Conservation (phyloP, 1,139 yeast species). For the Pichia sp. region DNA sequence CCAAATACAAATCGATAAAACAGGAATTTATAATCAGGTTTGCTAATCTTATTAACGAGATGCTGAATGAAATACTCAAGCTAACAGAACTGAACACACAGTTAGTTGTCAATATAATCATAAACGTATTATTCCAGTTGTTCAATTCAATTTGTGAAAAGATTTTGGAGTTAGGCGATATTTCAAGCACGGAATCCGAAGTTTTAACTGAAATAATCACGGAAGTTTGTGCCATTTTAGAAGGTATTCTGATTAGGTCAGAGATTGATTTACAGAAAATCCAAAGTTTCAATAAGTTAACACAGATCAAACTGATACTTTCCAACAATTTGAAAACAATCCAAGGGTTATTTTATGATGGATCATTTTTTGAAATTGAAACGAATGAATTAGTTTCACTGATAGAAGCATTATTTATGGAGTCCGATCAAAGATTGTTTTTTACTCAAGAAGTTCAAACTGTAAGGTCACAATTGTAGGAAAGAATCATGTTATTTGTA, state of each 20-base stretch:
- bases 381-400: constrained; percentile 58
- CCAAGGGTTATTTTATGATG: constrained; percentile 61
- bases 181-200: constrained; percentile 24
- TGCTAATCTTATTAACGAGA: constrained; percentile 2
- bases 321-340: constrained; percentile 58
- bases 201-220: constrained; percentile 15
- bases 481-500: no score
- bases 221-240: constrained; percentile 7
- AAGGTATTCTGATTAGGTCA: background rate
- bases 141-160: constrained; percentile 14
- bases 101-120: constrained; percentile 12
- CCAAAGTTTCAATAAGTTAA: constrained; percentile 33
- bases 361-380: constrained; percentile 62
- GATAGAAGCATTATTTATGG: constrained; percentile 59
- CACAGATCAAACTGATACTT: constrained; percentile 38
- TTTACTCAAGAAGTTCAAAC: constrained; percentile 20
- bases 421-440: constrained; percentile 48
- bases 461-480: no score
- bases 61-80: background rate
- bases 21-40: constrained; percentile 9
- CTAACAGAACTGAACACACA: constrained; percentile 15
- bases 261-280: constrained; percentile 12
- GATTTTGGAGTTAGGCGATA: constrained; percentile 17
- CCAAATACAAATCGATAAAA: background rate
- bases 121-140: constrained; percentile 12